A percentile compares a stretch with the other conserved stretches of the same genome.
Conservation (phyloP, 2,329 filamentous ascomycete species). For the Macrophomina tecta region DNA sequence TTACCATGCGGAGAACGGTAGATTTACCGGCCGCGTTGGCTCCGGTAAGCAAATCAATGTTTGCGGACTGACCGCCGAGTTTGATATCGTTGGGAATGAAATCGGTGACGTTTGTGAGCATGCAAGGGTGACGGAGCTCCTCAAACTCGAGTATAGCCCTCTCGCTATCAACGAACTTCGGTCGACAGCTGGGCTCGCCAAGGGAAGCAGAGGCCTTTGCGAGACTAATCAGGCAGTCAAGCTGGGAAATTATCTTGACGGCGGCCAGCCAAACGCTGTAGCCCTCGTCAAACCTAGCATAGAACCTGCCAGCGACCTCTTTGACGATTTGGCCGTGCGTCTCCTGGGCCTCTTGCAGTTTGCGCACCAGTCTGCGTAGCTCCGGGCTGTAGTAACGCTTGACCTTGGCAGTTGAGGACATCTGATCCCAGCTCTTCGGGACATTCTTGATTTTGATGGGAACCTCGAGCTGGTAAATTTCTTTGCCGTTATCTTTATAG, state of each 20-base stretch:
- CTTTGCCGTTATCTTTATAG: constrained; percentile 82
- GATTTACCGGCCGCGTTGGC: constrained; percentile 98
- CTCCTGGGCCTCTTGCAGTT: constrained; percentile 92
- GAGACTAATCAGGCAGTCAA: constrained; percentile 93
- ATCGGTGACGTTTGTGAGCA: constrained; percentile 84
- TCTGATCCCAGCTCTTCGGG: constrained; percentile 89
- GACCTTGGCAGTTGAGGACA: constrained; percentile 89
- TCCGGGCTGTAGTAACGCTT: constrained; percentile 95
- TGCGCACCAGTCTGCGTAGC: constrained; percentile 79
- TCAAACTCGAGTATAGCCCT: constrained; percentile 89
- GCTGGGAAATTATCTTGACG: constrained; percentile 87
- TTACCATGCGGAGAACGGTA: constrained; percentile 90
- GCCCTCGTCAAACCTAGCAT: constrained; percentile 83
- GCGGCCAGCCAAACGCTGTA: constrained; percentile 86
- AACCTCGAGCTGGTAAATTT: constrained; percentile 94
- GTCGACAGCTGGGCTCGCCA: constrained; percentile 86
- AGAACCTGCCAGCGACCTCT: constrained; percentile 83
- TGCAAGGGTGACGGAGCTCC: constrained; percentile 93
- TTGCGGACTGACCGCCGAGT: constrained; percentile 79
- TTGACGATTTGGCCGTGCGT: constrained; percentile 90
- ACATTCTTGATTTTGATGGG: constrained; percentile 82
- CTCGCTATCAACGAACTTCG: constrained; percentile 83
- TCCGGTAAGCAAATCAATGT: constrained; percentile 90
- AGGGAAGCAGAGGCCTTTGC: constrained; percentile 85
- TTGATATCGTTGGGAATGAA: constrained; percentile 96